Percentiles rank a stretch among this genome's conserved stretches.
phyloP scores from a whole-genome alignment of 2,329 filamentous ascomycete genomes.

The Penicillium sp. region DNA sequence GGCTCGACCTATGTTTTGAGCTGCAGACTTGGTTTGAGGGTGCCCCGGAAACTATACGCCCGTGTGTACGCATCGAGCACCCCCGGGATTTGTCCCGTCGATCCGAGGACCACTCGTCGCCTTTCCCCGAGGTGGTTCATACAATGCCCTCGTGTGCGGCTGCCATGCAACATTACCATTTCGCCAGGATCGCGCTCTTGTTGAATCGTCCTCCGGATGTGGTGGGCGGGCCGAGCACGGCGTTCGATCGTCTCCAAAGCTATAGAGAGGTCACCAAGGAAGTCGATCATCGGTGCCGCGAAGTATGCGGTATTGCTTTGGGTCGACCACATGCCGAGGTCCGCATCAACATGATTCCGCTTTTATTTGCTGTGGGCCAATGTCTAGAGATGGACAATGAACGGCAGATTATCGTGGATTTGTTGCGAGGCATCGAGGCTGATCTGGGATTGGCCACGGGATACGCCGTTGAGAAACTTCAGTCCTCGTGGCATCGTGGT shows the following conservation, averaged over 20 bases:
- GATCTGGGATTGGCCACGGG: slow-evolving; percentile 57
- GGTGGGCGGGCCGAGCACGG: slow-evolving; percentile 46
- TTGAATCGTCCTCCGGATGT: slow-evolving; percentile 56
- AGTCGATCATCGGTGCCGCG: slow-evolving; percentile 50
- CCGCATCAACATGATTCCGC: slow-evolving; percentile 53
- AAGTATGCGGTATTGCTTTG: slow-evolving; percentile 55
- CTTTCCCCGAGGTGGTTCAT: slow-evolving; percentile 55
- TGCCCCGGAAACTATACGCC: slow-evolving; percentile 53
- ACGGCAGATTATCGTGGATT: slow-evolving; percentile 48
- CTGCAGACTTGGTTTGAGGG: slow-evolving; percentile 53
- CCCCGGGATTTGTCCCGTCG: slow-evolving; percentile 27
- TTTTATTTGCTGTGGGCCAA: slow-evolving; percentile 55
- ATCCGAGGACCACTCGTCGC: slow-evolving; percentile 28
- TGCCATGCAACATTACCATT: slow-evolving; percentile 60
- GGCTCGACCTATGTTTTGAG: slow-evolving; percentile 50
- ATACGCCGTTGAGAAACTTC: slow-evolving; percentile 48
- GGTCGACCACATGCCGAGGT: slow-evolving; percentile 51
- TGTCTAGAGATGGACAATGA: slow-evolving; percentile 50
- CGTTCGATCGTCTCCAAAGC: slow-evolving; percentile 50
- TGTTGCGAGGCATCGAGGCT: slow-evolving; percentile 53
- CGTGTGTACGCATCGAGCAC: slow-evolving; percentile 46
- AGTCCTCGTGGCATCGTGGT: slow-evolving; percentile 24
- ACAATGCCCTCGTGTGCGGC: slow-evolving; percentile 56
- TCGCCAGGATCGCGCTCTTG: slow-evolving; percentile 56
- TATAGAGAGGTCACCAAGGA: slow-evolving; percentile 54